phyloP scores from a whole-genome alignment of 2,329 filamentous ascomycete genomes.

The Verticillium klebahnii region DNA sequence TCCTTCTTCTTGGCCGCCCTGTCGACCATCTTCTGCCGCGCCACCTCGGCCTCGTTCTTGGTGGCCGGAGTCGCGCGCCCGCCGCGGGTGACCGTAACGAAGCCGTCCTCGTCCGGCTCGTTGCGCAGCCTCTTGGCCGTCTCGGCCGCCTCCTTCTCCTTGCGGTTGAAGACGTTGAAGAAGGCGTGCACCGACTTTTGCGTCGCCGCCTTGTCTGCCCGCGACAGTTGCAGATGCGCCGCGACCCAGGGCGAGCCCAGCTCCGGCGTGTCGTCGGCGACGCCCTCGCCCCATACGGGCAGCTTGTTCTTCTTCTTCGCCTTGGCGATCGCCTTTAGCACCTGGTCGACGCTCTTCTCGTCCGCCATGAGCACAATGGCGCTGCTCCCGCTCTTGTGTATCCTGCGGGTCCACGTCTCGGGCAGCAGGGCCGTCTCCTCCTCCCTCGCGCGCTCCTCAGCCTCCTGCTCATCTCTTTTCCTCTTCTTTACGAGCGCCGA shows the following conservation, averaged over 20 bases:
- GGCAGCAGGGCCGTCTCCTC: slow-evolving; percentile 62
- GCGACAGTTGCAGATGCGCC: slow-evolving; percentile 65
- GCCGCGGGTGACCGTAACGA: slow-evolving; percentile 83
- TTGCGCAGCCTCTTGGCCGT: slow-evolving; percentile 63
- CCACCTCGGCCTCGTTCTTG: slow-evolving; percentile 64
- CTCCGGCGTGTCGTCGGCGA: slow-evolving; percentile 50
- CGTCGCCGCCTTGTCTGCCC: slow-evolving; percentile 63
- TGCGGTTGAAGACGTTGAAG: slow-evolving; percentile 76
- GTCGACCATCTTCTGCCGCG: slow-evolving; percentile 54
- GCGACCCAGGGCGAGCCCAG: slow-evolving; percentile 57
- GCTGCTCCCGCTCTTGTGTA: slow-evolving; percentile 71
- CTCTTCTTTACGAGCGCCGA: slow-evolving; percentile 43
- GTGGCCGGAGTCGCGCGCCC: slow-evolving; percentile 70
- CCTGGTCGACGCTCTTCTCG: slow-evolving; percentile 68
- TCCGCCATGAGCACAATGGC: slow-evolving; percentile 84
- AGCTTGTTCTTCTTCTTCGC: slow-evolving; percentile 53
- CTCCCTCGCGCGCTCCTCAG: slow-evolving; percentile 47
- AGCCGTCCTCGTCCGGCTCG: slow-evolving; percentile 90
- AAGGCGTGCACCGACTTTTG: slow-evolving; percentile 76
- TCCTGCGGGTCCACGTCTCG: slow-evolving; percentile 64
- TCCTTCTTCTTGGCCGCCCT: slow-evolving; percentile 58
- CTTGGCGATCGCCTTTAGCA: slow-evolving; percentile 69
- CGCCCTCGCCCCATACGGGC: slow-evolving; percentile 64
- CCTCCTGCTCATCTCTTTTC: slow-evolving; percentile 54
- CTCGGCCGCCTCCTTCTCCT: slow-evolving; percentile 59